These are phyloP conservation scores for Raffaelea deltoideospora DNA, from an alignment of 2,329 filamentous ascomycete species.

Conservation along the genomic window DNA sequence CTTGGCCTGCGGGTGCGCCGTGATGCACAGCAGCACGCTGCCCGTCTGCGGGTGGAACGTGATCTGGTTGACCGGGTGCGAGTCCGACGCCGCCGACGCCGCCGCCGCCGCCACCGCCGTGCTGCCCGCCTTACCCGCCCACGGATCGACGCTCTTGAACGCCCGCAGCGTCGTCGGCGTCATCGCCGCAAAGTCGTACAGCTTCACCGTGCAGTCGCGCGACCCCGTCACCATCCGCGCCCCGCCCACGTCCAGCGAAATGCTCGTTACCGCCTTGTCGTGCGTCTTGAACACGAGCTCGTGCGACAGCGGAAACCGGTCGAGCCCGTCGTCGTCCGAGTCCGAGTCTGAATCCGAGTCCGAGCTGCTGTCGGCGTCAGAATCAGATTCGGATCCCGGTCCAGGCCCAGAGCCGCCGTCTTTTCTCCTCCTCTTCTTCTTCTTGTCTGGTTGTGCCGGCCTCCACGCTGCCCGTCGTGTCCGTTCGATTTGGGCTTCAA, in stretches of 20 bases:
- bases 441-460: constrained; percentile 17
- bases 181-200: constrained; percentile 93
- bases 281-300: constrained; percentile 89
- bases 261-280: constrained; percentile 69
- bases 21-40: constrained; percentile 68
- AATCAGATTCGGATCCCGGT: constrained; percentile 16
- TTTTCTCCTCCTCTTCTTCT: constrained; percentile 12
- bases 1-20: constrained; percentile 79
- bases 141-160: constrained; percentile 85
- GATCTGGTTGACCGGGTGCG: constrained; percentile 75
- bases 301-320: constrained; percentile 85
- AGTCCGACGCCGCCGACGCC: constrained; percentile 59
- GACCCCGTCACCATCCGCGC: constrained; percentile 80
- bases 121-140: constrained; percentile 56
- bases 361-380: constrained; percentile 15
- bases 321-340: constrained; percentile 51
- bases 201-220: constrained; percentile 76
- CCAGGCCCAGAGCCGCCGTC: constrained; percentile 15
- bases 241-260: constrained; percentile 73
- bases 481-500: constrained; percentile 67
- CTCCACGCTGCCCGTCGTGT: constrained; percentile 46
- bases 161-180: constrained; percentile 86
- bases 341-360: constrained; percentile 18
- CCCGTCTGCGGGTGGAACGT: constrained; percentile 76
- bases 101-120: too few relatives aligned